These are phyloP conservation scores for Naematelia encephala DNA, from an alignment of 768 basidiomycete genomes.

Conservation along the genomic window DNA sequence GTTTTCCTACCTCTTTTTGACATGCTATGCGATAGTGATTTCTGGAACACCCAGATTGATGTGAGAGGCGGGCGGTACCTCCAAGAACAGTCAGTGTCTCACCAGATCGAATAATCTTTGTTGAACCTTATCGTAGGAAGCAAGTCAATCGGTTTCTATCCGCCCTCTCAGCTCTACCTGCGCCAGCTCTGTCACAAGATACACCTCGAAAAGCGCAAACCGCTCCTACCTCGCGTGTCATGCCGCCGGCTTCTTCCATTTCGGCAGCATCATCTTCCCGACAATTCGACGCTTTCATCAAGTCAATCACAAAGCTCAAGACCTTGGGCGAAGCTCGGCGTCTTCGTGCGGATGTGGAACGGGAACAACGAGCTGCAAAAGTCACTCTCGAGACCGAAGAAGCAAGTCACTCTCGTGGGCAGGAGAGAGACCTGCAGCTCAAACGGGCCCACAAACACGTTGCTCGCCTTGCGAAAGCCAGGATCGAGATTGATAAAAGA, in stretches of 20 bases:
- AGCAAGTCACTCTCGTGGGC: conserved; percentile 58
- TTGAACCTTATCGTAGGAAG: conserved; percentile 32
- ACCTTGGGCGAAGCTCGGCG: conserved; percentile 84
- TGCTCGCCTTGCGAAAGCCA: conserved; percentile 83
- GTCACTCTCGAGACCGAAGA: conserved; percentile 40
- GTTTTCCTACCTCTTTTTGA: conserved; percentile 85
- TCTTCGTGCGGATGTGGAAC: conserved; percentile 83
- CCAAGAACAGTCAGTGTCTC: conserved; percentile 60
- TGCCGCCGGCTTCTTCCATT: conserved; percentile 18
- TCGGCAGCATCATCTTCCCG: conserved; percentile 52
- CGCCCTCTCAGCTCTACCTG: conserved; percentile 29
- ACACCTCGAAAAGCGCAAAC: conserved; percentile 1
- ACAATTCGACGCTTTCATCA: conserved; percentile 87
- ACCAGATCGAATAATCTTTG: too few relatives aligned
- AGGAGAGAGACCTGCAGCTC: conserved; percentile 80
- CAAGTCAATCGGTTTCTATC: conserved; percentile 45
- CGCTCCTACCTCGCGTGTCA: conserved; percentile 4
- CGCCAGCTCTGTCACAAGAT: conserved; percentile 5
- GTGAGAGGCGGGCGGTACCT: conserved; percentile 70
- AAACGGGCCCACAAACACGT: conserved; percentile 81
- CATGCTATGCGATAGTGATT: conserved; percentile 91
- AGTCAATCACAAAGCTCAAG: conserved; percentile 74
- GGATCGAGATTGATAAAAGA: conserved; percentile 77
- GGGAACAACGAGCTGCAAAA: conserved; percentile 83
- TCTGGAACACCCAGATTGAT: conserved; percentile 91